Evolutionary conservation across 805 yeast genomes (phyloP), one percentile per base, ranked within the genome.

Genomic region (Candida coleopterorum): DNA sequence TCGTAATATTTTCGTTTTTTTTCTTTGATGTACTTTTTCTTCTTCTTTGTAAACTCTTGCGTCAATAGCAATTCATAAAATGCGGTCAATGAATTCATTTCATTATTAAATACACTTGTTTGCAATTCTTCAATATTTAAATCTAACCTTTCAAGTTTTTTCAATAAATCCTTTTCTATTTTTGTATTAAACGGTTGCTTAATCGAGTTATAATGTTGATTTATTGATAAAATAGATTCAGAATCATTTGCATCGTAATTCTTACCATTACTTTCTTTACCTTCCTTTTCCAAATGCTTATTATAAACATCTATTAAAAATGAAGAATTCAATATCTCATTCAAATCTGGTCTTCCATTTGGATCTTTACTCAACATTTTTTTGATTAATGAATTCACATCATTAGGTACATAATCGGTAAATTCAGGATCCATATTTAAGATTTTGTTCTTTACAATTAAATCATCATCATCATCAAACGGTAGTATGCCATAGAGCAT

Each of bases 401-500:
- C 77, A 2, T 52, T 56, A 4, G 78, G 74, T 2, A 78, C 60
- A 12, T 56, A 56, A 4, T 66, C 71, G 16, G 63, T 61, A 50
- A 70, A 85, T 0, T 39, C 42, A 0, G 97, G 97, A 37, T 79
- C 86, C 4, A 68, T 76, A 39, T 74, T 64, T 6, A 85, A 59
- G 29, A 90, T 84, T 43, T 72, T 72, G 46, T 61, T 57, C 45
- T 76, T 76, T 0, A 85, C 81, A 34, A 62, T 71, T 29, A 73
- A 52, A 16, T 81, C 89, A 43, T 78, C 85, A 28, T 88, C 95
- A 46, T 82, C 89, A 49, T 83, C 90, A 61, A 89, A 90, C 0
- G 98, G 98, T 82, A 90, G 81, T 41, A 77, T 77, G 0, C 97
- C 97, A 38, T 81, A 77, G 0, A 86, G 52, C 72, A 90, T 69